Evolutionary conservation across 2,329 filamentous ascomycete species (phyloP).

Genomic region (Xylaria arbuscula): DNA sequence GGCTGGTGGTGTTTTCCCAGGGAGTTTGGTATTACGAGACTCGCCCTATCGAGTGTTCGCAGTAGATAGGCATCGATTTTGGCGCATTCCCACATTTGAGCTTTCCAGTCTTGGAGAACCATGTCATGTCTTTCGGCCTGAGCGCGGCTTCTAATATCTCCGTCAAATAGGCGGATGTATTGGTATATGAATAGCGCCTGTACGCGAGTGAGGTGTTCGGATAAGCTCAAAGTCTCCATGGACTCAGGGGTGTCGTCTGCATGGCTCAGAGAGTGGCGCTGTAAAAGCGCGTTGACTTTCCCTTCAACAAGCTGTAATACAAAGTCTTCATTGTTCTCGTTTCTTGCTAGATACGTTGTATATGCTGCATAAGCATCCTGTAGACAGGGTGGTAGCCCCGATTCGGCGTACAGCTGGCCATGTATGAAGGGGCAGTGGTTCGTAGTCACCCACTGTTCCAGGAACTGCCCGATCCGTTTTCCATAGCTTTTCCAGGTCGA

Average conservation of each 20-base stretch:
- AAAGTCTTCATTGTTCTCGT: constrained; percentile 7
- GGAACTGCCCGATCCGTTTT: not conserved
- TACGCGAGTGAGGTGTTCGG: constrained; percentile 1
- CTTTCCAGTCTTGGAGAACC: constrained; percentile 7
- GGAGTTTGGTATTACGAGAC: too few species aligned
- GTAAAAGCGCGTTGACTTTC: constrained; percentile 1
- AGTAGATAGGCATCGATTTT: too few species aligned
- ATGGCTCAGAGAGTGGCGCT: not conserved
- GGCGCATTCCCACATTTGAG: too few species aligned
- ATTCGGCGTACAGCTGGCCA: not conserved
- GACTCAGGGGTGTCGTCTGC: not conserved
- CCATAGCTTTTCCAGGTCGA: constrained; percentile 2
- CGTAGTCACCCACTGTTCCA: not conserved
- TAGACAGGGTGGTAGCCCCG: constrained; percentile 14
- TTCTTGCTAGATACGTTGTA: constrained; percentile 8
- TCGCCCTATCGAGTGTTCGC: too few species aligned
- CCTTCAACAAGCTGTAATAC: constrained; percentile 10
- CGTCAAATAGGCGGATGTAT: constrained; percentile 21
- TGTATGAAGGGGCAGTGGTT: constrained; percentile 14
- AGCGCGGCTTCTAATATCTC: constrained; percentile 12
- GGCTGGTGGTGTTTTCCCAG: not conserved
- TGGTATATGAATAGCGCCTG: constrained; percentile 23
- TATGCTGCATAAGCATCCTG: constrained; percentile 16
- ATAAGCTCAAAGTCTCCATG: too few species aligned
- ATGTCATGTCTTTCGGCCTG: constrained; percentile 4